Base-by-base conservation (phyloP, 2,329 filamentous ascomycete species). In the Cadophora gregata region DNA sequence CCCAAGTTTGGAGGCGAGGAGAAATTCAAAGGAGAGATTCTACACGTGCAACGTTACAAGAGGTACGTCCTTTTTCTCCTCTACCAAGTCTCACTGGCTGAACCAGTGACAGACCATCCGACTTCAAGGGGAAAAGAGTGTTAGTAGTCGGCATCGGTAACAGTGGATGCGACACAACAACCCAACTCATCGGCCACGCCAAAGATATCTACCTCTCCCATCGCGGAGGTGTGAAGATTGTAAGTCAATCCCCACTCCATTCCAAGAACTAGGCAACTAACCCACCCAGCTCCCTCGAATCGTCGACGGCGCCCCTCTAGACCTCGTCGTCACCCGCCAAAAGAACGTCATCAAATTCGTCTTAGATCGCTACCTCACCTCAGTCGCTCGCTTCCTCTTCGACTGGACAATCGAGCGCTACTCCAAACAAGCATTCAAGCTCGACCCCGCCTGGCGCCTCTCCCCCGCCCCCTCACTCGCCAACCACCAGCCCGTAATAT, bases 71-170 rank as follows among this genome's bases (percentile, higher is more conserved):
- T 60, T 7, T 6, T 47, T 3, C 8, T 47, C 21, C 19, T 2
- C 42, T 1, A n/a, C 19, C 4, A 2, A 21, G 42, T 21, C 2
- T 21, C 2, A 21, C 8, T 19, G 21, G 27, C 51, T 65, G 64
- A 68, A 63, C 42, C 55, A 59, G 8, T 21, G 19, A 70, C 45
- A 76, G 76, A 3, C 72, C 78, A 1, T 71, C 75, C 1, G 71
- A 73, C 21, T 83, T 81, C 71, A 75, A 77, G 14, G 78, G 74
- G 7, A 80, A 82, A 68, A 80, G 74, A 10, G 80, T 84, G 1
- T 64, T 84, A 0, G 73, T 84, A 0, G 74, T 84, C 2, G 82
- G 82, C 6, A 71, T 83, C 29, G 79, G 79, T 19, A 80, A 79
- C 55, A 82, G 79, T 0, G 72, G 76, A 0, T 77, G 75, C 24